Evolutionary conservation across 495 filamentous ascomycete genomes (phyloP).

Genomic region (Gamarada debralockiae): DNA sequence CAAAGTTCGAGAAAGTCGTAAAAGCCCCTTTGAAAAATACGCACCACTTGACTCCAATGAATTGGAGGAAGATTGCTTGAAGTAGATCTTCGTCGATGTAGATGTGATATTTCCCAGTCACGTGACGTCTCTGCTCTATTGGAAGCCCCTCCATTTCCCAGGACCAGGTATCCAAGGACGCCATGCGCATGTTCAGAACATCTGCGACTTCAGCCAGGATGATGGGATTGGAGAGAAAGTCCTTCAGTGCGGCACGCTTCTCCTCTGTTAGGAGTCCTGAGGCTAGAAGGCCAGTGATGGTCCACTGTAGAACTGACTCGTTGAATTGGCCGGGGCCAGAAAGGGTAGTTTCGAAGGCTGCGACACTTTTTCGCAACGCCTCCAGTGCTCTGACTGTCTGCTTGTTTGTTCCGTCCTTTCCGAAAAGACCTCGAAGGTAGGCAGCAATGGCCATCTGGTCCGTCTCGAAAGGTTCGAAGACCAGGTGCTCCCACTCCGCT

Average conservation of each 20-base stretch:
- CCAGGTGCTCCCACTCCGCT: conserved; percentile 51
- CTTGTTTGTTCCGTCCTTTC: conserved; percentile 29
- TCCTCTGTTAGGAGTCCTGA: conserved; percentile 57
- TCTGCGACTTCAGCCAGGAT: conserved; percentile 59
- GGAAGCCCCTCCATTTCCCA: conserved; percentile 49
- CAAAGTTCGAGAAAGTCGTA: conserved; percentile 32
- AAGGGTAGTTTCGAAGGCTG: conserved; percentile 40
- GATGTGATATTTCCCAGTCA: conserved; percentile 29
- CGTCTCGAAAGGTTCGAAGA: conserved; percentile 48
- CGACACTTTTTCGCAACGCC: conserved; percentile 37
- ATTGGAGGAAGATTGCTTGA: conserved; percentile 62
- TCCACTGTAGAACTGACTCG: conserved; percentile 40
- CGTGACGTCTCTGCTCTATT: conserved; percentile 56
- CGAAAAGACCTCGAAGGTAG: conserved; percentile 53
- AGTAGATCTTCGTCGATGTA: conserved; percentile 67
- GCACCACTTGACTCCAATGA: conserved; percentile 59
- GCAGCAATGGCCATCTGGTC: conserved; percentile 39
- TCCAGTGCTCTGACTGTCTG: conserved; percentile 35
- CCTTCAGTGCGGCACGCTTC: conserved; percentile 52
- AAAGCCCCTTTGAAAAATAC: conserved; percentile 50
- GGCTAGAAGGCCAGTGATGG: conserved; percentile 48
- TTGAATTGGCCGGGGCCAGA: conserved; percentile 36
- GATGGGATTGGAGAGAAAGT: conserved; percentile 52
- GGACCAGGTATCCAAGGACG: conserved; percentile 54
- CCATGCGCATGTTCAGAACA: conserved; percentile 65